phyloP scores from a whole-genome alignment of 139 green algal genomes.

The Micractinium sp. region DNA sequence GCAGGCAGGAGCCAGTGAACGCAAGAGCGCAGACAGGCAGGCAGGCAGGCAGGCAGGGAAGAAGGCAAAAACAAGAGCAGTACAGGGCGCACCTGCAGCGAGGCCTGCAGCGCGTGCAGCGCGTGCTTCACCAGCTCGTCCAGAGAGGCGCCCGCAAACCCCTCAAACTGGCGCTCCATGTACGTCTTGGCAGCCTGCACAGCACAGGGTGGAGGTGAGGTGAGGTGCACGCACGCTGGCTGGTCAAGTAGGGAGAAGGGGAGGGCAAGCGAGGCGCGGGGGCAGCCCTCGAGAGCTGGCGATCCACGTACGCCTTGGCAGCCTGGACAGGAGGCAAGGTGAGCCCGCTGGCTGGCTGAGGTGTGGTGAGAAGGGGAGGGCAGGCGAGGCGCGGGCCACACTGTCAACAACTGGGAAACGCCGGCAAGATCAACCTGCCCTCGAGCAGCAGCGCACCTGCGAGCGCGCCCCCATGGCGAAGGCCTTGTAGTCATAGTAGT shows the following conservation, averaged over 20 bases:
- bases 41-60: background rate
- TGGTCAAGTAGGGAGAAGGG: background rate
- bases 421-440: background rate
- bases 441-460: constrained; percentile 66
- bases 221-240: background rate
- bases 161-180: constrained; percentile 93
- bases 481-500: constrained; percentile 98
- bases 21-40: background rate
- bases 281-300: too few relatives aligned
- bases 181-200: constrained; percentile 94
- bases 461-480: constrained; percentile 95
- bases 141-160: constrained; percentile 68
- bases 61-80: background rate
- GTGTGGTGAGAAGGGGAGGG: too few relatives aligned
- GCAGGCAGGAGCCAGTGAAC: too few relatives aligned
- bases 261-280: background rate
- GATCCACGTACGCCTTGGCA: too few relatives aligned
- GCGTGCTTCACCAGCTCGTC: constrained; percentile 91
- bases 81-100: background rate
- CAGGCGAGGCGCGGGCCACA: background rate
- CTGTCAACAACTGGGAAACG: too few relatives aligned
- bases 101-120: constrained; percentile 65
- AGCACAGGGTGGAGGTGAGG: background rate
- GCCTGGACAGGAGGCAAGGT: too few relatives aligned
- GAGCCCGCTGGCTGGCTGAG: too few relatives aligned